Percentiles rank a stretch among this genome's conserved stretches.
phyloP scores from a whole-genome alignment of 768 basidiomycete species.

The Lyophyllum decastes region DNA sequence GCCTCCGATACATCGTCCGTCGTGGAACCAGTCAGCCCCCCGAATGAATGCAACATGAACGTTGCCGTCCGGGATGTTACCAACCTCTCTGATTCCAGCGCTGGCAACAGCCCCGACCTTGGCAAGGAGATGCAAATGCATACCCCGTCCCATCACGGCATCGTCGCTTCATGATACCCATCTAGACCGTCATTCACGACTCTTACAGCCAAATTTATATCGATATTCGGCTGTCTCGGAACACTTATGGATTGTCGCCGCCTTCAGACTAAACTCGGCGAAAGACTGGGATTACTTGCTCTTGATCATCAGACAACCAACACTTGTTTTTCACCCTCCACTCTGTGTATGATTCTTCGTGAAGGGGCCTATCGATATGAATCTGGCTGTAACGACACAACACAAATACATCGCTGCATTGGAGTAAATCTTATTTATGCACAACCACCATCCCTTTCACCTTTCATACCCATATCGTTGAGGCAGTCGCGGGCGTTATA shows the following conservation, averaged over 20 bases:
- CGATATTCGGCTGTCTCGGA: too few species aligned
- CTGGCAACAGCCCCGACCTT: slow-evolving; percentile 13
- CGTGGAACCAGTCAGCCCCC: slow-evolving; percentile 60
- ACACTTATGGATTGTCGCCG: too few species aligned
- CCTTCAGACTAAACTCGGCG: too few species aligned
- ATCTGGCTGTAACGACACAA: slow-evolving; percentile 6
- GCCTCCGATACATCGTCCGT: slow-evolving; percentile 61
- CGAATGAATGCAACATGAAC: slow-evolving; percentile 33
- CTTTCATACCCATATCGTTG: neutral
- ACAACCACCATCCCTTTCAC: neutral
- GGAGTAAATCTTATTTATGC: neutral
- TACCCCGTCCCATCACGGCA: neutral
- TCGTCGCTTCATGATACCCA: slow-evolving; percentile 2
- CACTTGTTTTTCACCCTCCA: too few species aligned
- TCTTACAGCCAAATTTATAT: too few species aligned
- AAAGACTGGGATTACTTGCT: too few species aligned
- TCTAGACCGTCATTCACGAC: neutral
- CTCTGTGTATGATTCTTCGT: too few species aligned
- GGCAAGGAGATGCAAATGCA: slow-evolving; percentile 17
- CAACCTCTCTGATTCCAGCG: slow-evolving; percentile 26
- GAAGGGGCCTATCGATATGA: too few species aligned
- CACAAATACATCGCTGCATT: neutral
- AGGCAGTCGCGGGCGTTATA: neutral
- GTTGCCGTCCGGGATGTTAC: slow-evolving; percentile 31
- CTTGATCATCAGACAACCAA: too few species aligned